These are phyloP conservation scores for Acanthamoeba lugdunensis DNA, from an alignment of 208 protist species.

Conservation along the genomic window DNA sequence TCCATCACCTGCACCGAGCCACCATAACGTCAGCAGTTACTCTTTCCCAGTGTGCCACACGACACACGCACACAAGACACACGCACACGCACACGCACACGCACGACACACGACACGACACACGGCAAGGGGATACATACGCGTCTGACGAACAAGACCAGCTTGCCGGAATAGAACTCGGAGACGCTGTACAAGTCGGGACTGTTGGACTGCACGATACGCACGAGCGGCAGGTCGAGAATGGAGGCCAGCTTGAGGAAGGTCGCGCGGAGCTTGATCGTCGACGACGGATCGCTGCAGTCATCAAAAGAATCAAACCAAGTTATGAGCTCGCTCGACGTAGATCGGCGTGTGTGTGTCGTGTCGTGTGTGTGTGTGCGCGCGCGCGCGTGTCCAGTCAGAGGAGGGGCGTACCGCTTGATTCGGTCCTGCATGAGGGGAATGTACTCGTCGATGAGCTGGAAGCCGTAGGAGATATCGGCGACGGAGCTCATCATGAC, in stretches of 20 bases:
- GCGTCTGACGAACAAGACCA: constrained; percentile 42
- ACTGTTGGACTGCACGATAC: constrained; percentile 64
- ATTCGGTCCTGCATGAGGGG: constrained; percentile 94
- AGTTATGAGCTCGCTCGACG: neutral
- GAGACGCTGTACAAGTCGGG: constrained; percentile 56
- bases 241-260: constrained; percentile 95
- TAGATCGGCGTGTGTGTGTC: constrained; percentile 1
- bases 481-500: constrained; percentile 91
- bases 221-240: constrained; percentile 59
- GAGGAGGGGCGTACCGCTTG: constrained; percentile 78
- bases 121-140: neutral
- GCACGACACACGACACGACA: too few species aligned
- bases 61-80: too few species aligned
- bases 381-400: too few species aligned
- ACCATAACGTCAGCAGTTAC: too few species aligned
- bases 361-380: too few species aligned
- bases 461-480: constrained; percentile 97
- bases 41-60: too few species aligned
- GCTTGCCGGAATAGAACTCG: constrained; percentile 61
- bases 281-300: constrained; percentile 88
- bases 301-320: neutral
- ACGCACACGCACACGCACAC: neutral
- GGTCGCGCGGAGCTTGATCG: constrained; percentile 94
- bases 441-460: constrained; percentile 92
- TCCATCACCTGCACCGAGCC: constrained; percentile 90